Percentiles rank a stretch among this genome's conserved stretches.
Conservation (phyloP, 2,329 filamentous ascomycete species). For the Stylonectria norvegica region DNA sequence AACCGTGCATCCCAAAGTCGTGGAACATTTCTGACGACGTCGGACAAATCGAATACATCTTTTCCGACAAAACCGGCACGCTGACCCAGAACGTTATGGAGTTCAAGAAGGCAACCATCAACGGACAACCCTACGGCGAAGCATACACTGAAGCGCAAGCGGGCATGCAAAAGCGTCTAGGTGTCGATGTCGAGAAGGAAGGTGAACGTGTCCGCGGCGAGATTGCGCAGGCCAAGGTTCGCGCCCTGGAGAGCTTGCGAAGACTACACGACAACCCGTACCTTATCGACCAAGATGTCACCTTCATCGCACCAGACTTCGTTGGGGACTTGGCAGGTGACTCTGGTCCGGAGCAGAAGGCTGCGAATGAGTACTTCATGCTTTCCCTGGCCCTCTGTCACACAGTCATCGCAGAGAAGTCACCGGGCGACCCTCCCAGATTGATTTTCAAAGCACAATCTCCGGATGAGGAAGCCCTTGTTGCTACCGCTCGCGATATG, state of each 20-base stretch:
- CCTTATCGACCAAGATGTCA: constrained; percentile 82
- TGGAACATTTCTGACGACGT: constrained; percentile 99
- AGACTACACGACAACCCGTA: constrained; percentile 85
- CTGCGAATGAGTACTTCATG: constrained; percentile 87
- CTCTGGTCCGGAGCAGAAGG: constrained; percentile 71
- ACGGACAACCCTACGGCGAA: constrained; percentile 93
- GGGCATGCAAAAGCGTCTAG: constrained; percentile 89
- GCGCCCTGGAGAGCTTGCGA: constrained; percentile 70
- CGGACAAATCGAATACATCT: constrained; percentile 98
- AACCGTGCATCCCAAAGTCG: constrained; percentile 92
- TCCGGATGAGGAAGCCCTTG: constrained; percentile 91
- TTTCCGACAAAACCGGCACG: constrained; percentile 96
- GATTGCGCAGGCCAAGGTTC: constrained; percentile 72
- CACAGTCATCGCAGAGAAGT: constrained; percentile 87
- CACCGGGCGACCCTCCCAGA: constrained; percentile 82
- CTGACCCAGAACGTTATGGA: constrained; percentile 98
- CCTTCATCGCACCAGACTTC: constrained; percentile 89
- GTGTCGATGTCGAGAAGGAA: constrained; percentile 82
- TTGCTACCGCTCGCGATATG: constrained; percentile 90
- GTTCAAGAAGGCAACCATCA: constrained; percentile 97
- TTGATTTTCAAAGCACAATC: constrained; percentile 97
- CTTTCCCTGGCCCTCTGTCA: constrained; percentile 92
- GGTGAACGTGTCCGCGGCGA: constrained; percentile 67
- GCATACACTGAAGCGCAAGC: constrained; percentile 96
- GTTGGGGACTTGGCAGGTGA: constrained; percentile 77